phyloP scores from a whole-genome alignment of 148 eudicot species.

The Rhododendron henanense region DNA sequence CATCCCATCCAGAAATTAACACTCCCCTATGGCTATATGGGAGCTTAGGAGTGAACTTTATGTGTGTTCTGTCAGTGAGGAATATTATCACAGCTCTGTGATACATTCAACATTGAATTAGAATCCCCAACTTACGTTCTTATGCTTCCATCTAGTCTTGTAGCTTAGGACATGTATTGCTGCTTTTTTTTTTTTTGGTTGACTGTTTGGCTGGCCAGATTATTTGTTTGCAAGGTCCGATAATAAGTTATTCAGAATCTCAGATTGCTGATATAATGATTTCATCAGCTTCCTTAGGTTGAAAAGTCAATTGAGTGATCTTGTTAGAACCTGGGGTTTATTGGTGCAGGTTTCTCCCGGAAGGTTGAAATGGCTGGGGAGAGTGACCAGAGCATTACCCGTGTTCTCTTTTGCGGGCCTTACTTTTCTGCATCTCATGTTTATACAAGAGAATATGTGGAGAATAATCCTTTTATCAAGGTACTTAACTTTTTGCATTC shows the following conservation, averaged over 20 bases:
- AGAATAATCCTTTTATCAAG: constrained; percentile 56
- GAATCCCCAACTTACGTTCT: background rate
- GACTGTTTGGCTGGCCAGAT: background rate
- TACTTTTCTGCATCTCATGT: constrained; percentile 62
- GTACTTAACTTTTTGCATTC: constrained; percentile 28
- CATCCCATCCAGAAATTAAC: background rate
- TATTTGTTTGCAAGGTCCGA: background rate
- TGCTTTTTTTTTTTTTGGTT: background rate
- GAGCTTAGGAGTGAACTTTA: background rate
- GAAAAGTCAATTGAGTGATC: constrained; percentile 1
- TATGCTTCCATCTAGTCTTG: background rate
- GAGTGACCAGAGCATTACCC: constrained; percentile 33
- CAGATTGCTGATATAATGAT: background rate
- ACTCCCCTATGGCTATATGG: background rate
- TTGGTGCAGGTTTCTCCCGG: constrained; percentile 14
- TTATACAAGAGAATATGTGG: constrained; percentile 73
- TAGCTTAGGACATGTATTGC: background rate
- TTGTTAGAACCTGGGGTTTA: background rate
- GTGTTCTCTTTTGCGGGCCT: constrained; percentile 77
- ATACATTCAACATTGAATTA: background rate
- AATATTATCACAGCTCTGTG: background rate
- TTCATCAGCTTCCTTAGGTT: background rate
- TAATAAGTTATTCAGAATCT: background rate
- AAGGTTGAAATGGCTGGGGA: constrained; percentile 33
- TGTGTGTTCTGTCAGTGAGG: background rate